Evolutionary conservation across 1,139 yeast species (phyloP).

Genomic region (Saccharomyces hybrid): DNA sequence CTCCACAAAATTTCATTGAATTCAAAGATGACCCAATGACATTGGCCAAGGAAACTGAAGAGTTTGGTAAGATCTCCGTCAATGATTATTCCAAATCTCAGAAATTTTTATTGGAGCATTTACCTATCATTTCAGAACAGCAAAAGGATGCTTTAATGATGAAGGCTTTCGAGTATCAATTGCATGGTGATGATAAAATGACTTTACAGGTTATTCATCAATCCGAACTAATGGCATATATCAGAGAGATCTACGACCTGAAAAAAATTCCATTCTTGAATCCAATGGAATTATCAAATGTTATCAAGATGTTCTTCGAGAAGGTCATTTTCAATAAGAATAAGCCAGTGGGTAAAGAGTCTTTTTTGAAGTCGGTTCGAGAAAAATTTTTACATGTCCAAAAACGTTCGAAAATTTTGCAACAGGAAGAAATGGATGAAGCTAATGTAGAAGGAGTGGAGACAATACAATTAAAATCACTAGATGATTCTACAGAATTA

Average conservation of each 20-base stretch:
- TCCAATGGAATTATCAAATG: slow-evolving; percentile 38
- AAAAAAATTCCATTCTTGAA: slow-evolving; percentile 30
- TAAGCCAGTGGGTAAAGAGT: slow-evolving; percentile 46
- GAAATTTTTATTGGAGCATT: slow-evolving; percentile 49
- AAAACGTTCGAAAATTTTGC: slow-evolving; percentile 62
- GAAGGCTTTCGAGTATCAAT: slow-evolving; percentile 83
- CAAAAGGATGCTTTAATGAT: slow-evolving; percentile 90
- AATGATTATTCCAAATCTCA: slow-evolving; percentile 43
- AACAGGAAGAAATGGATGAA: slow-evolving; percentile 34
- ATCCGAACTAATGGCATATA: slow-evolving; percentile 72
- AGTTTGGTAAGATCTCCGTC: slow-evolving; percentile 52
- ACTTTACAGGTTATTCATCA: slow-evolving; percentile 69
- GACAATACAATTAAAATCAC: slow-evolving; percentile 80
- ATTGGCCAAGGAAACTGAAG: slow-evolving; percentile 54
- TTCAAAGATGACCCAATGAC: slow-evolving; percentile 38
- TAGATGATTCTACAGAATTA: slow-evolving; percentile 77
- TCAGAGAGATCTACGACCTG: slow-evolving; percentile 56
- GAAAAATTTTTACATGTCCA: slow-evolving; percentile 78
- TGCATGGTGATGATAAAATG: slow-evolving; percentile 46
- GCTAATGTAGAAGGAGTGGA: slow-evolving; percentile 46
- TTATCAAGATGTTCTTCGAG: slow-evolving; percentile 62
- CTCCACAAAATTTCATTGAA: slow-evolving; percentile 22
- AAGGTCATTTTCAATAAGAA: slow-evolving; percentile 46
- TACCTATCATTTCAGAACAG: slow-evolving; percentile 64
- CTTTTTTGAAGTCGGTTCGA: slow-evolving; percentile 48